These are phyloP conservation scores for Pelagophyceae sp. DNA, from an alignment of 352 stramenopile species.

Conservation along the genomic window DNA sequence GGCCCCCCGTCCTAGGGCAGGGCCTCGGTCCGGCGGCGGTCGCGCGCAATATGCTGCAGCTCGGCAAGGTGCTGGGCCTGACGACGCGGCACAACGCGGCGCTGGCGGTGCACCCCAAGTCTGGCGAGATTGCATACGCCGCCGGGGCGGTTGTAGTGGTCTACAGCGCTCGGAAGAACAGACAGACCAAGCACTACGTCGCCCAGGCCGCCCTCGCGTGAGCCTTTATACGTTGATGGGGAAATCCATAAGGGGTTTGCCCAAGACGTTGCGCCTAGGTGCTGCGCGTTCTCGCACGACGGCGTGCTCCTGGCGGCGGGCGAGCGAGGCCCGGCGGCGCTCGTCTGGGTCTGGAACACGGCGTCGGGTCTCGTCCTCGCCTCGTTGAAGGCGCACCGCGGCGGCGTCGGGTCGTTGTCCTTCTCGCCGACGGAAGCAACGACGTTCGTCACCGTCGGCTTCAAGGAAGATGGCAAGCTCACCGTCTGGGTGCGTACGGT, in stretches of 20 bases:
- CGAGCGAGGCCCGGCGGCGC: neutral
- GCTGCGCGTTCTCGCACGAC: neutral
- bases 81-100: neutral
- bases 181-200: neutral
- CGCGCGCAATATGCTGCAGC: neutral
- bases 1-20: too few relatives aligned
- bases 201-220: neutral
- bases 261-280: too few relatives aligned
- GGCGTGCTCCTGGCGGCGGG: neutral
- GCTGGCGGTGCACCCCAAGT: neutral
- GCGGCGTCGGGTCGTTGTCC: neutral
- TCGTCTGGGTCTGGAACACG: neutral
- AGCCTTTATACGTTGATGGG: too few relatives aligned
- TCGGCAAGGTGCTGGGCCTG: neutral
- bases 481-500: too few relatives aligned
- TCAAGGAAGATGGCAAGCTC: neutral
- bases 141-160: neutral
- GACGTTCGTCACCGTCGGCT: neutral
- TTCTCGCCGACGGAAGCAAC: neutral
- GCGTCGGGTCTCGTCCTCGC: neutral
- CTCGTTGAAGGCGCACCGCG: neutral
- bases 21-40: too few relatives aligned
- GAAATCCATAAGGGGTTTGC: too few relatives aligned
- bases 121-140: neutral
- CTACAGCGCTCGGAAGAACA: neutral